Percentiles rank a stretch among this genome's conserved stretches.
Evolutionary conservation across 176 grass and related monocot genomes (phyloP).

Genomic region (Cenchrus fungigraminus): DNA sequence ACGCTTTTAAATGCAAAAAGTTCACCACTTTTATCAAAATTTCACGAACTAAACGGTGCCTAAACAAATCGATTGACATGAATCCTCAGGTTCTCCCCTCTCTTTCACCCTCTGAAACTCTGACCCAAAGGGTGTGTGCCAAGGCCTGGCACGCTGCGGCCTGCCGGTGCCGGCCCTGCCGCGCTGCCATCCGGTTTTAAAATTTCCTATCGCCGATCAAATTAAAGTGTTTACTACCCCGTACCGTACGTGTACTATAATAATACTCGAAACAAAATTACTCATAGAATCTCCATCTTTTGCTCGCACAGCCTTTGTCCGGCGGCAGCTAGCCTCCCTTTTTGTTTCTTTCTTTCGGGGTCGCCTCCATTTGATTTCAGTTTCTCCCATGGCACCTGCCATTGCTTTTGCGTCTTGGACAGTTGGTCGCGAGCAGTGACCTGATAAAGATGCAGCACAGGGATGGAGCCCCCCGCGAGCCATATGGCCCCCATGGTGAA

Average conservation of each 20-base stretch:
- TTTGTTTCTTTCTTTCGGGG: neutral
- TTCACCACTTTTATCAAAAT: too few relatives aligned
- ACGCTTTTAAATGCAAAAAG: too few relatives aligned
- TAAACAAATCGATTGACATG: neutral
- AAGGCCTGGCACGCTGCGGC: neutral
- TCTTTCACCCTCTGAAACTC: neutral
- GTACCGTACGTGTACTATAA: neutral
- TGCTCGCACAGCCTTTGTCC: neutral
- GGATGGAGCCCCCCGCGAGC: neutral
- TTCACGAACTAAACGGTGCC: too few relatives aligned
- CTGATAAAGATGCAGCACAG: neutral
- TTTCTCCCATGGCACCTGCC: slow-evolving; percentile 44
- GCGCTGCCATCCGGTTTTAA: neutral
- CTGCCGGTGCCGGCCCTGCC: too few relatives aligned
- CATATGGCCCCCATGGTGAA: neutral
- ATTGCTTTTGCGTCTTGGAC: neutral
- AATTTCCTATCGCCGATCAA: neutral
- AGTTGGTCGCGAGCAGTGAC: neutral
- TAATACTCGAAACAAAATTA: neutral
- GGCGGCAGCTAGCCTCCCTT: neutral
- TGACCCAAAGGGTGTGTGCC: neutral
- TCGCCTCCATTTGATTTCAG: slow-evolving; percentile 47
- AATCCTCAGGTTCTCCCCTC: neutral
- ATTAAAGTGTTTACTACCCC: neutral
- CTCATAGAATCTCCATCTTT: slow-evolving; percentile 15